A percentile compares a stretch with the other conserved stretches of the same genome.
Evolutionary conservation across 2,329 filamentous ascomycete genomes (phyloP).

Genomic region (Beauveria medogensis): DNA sequence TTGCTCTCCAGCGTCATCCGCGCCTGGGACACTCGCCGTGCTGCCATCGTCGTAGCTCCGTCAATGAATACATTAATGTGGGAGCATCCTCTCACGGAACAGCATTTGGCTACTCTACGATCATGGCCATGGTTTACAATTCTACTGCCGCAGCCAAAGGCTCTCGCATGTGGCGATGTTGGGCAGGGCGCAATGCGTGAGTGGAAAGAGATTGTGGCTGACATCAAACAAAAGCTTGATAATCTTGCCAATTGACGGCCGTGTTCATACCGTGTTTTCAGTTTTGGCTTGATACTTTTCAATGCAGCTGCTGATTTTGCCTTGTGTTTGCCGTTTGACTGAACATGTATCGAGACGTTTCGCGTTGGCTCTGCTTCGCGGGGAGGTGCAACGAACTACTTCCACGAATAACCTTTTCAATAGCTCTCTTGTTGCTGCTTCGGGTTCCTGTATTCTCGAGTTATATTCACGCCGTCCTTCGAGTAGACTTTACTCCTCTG

Average conservation of each 20-base stretch:
- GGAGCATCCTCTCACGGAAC: slow-evolving; percentile 70
- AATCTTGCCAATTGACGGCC: background rate
- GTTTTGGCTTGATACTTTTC: background rate
- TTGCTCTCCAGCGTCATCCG: slow-evolving; percentile 66
- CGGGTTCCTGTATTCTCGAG: too few species aligned
- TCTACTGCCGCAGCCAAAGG: slow-evolving; percentile 64
- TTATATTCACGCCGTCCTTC: too few species aligned
- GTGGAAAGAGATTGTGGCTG: slow-evolving; percentile 65
- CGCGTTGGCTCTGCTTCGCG: too few species aligned
- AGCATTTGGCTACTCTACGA: slow-evolving; percentile 61
- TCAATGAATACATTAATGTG: slow-evolving; percentile 93
- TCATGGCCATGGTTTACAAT: slow-evolving; percentile 63
- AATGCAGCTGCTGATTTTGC: too few species aligned
- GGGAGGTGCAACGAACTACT: too few species aligned
- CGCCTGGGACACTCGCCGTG: slow-evolving; percentile 76
- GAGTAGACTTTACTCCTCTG: too few species aligned
- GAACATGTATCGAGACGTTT: too few species aligned
- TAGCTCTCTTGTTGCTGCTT: too few species aligned
- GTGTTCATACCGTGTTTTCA: background rate
- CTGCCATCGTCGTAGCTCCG: slow-evolving; percentile 65
- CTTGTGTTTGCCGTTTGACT: too few species aligned
- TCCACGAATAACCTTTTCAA: too few species aligned
- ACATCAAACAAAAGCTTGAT: slow-evolving; percentile 31
- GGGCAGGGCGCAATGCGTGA: slow-evolving; percentile 77
- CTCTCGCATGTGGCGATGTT: slow-evolving; percentile 75